Evolutionary conservation across 345 rosid genomes (phyloP), one percentile per base, ranked within the genome.

Genomic region (Syzygium aqueum): DNA sequence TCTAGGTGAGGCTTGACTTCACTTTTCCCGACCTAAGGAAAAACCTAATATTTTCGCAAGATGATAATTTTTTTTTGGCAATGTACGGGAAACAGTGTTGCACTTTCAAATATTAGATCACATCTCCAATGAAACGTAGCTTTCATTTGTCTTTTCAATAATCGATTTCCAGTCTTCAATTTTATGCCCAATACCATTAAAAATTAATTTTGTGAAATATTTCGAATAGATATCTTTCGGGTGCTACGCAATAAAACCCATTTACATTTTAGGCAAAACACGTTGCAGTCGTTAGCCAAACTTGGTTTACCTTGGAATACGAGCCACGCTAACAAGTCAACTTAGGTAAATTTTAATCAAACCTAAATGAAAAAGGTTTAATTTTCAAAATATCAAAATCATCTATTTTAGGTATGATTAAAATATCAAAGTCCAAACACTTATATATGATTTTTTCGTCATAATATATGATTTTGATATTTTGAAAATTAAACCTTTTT

Each of bases 201-300:
- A 30, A 30, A 16, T 67, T 67, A 16, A 17, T 6, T 30, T 9
- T 0, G 1, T 0, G 0, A 67, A 30, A 30, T 17, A 67, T 30
- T 30, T 8, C 3, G 2, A 2, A 17, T 17, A 33, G 1, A 67
- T 0, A 67, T 33, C 23, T 30, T 67, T 0, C 1, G 2, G 6
- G 78, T 6, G 22, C 43, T 4, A 0, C 8, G 11, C 25, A 2
- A 33, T 9, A 19, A 67, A 73, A 73, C 25, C 27, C 49, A 33
- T 37, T 37, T 33, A 8, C 49, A 73, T 73, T 73, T 67, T 17
- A 73, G 14, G 9, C 2, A 0, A 10, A 19, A 13, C 27, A 0
- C 5, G 3, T 73, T 73, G 37, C 19, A 21, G 40, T 73, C 10
- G 22, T 40, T 19, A 8, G 27, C 12, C 8, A 73, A 19, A 73